These are phyloP conservation scores for Phytophthora cajani DNA, from an alignment of 352 stramenopile genomes.

Conservation along the genomic window DNA sequence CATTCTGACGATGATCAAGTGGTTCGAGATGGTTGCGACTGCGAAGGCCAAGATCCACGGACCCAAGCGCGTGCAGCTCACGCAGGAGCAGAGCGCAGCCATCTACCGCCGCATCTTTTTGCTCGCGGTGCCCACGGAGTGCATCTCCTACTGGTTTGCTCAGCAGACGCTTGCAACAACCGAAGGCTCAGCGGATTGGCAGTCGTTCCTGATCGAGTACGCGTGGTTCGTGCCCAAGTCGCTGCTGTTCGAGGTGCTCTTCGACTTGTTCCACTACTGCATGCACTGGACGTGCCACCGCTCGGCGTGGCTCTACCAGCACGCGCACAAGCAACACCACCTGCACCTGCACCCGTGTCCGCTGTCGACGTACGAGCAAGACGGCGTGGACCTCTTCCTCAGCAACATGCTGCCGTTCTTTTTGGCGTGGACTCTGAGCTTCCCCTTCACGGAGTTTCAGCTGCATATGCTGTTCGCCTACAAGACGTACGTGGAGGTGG, in stretches of 20 bases:
- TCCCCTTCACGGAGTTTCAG: slow-evolving; percentile 61
- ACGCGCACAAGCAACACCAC: slow-evolving; percentile 88
- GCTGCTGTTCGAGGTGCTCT: slow-evolving; percentile 82
- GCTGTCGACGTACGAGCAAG: slow-evolving; percentile 87
- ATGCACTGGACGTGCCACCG: slow-evolving; percentile 80
- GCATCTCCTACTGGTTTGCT: slow-evolving; percentile 63
- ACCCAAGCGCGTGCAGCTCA: slow-evolving; percentile 61
- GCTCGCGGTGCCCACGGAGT: slow-evolving; percentile 77
- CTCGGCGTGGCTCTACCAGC: slow-evolving; percentile 72
- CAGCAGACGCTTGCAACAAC: slow-evolving; percentile 15
- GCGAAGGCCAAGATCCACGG: slow-evolving; percentile 74
- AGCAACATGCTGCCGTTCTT: slow-evolving; percentile 83
- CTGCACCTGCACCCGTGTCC: slow-evolving; percentile 76
- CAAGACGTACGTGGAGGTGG: slow-evolving; percentile 91
- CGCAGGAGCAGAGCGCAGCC: slow-evolving; percentile 35
- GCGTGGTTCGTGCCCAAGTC: slow-evolving; percentile 83
- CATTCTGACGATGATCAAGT: slow-evolving; percentile 66
- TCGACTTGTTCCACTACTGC: slow-evolving; percentile 88
- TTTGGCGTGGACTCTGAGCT: slow-evolving; percentile 49
- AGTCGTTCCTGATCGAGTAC: slow-evolving; percentile 51
- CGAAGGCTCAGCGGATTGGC: slow-evolving; percentile 16
- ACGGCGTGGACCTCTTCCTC: slow-evolving; percentile 71
- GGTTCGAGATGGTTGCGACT: slow-evolving; percentile 86
- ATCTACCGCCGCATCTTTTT: slow-evolving; percentile 74
- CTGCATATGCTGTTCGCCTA: slow-evolving; percentile 86